These are phyloP conservation scores for Mycena leptocephala DNA, from an alignment of 768 basidiomycete genomes.

Conservation along the genomic window DNA sequence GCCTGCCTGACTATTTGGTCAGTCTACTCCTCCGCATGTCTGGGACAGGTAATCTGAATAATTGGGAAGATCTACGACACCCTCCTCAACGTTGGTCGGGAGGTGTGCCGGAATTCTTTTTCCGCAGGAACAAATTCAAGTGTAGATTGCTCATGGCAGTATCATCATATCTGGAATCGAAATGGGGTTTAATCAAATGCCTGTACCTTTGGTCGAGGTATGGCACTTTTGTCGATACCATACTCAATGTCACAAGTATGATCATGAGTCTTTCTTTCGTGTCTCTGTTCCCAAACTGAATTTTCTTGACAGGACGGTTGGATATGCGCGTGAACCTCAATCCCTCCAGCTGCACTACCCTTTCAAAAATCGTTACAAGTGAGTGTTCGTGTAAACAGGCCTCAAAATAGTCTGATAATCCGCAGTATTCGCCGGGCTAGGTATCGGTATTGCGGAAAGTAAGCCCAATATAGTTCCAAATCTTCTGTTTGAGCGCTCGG, in stretches of 20 bases:
- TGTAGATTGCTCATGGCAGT: background rate
- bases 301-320: background rate
- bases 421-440: conserved; percentile 1
- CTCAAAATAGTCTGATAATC: background rate
- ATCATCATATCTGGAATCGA: conserved; percentile 15
- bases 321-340: background rate
- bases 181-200: conserved; percentile 25
- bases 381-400: background rate
- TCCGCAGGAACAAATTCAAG: background rate
- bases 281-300: background rate
- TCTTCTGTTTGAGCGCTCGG: background rate
- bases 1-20: background rate
- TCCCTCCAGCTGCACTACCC: background rate
- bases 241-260: background rate
- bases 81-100: background rate
- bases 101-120: background rate
- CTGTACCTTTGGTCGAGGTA: conserved; percentile 44
- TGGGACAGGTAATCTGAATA: background rate
- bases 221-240: background rate
- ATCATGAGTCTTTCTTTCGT: background rate
- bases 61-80: background rate
- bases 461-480: background rate
- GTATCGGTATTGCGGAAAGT: conserved; percentile 14
- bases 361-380: background rate
- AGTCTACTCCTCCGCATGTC: background rate